Evolutionary conservation across 2,329 filamentous ascomycete species (phyloP), one percentile per base, ranked within the genome.

Genomic region (Beauveria varroae): DNA sequence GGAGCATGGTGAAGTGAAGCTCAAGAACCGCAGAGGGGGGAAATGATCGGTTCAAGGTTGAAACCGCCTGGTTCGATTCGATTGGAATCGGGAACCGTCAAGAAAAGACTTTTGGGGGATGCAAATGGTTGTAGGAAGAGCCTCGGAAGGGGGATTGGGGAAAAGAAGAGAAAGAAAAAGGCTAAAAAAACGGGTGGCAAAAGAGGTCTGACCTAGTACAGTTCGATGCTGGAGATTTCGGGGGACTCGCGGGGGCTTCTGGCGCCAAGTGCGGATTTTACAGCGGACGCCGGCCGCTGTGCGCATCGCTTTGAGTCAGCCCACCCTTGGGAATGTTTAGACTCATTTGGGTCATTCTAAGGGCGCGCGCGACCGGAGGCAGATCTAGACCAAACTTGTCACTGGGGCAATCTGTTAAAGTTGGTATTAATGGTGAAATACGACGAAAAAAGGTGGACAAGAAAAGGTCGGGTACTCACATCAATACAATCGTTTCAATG

Each of bases 1-100:
- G 79, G 67, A 82, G 77, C 80, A 83, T 83, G 65, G 68, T 71
- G 70, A 63, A 61, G 61, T 40, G 60, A 57, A 43, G 57, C 40
- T 62, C 30, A 9, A 22, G 24, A n/a, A 57, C 8, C 22, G 52
- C 12, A 37, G 40, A 30, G 6, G n/a, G 3, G 2, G 28, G n/a
- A n/a, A 22, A 18, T 34, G n/a, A 44, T 37, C 12, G 14, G 34
- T 37, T 37, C 34, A 6, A 16, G 14, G 5, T 16, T 37, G 34
- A 16, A 16, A 6, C 34, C 34, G 8, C 4, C 5, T 49, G 16
- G 5, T 34, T 41, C 3, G 34, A 51, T 30, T 20, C 49, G 18
- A 24, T 43, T 43, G 41, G 41, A 43, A 20, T 8, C 16, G 7
- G 18, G 20, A 20, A 10, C 8, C 22, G n/a, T 50, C 44, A 47